Base-by-base conservation (phyloP, 208 protist genomes). In the Strigomonas culicis region DNA sequence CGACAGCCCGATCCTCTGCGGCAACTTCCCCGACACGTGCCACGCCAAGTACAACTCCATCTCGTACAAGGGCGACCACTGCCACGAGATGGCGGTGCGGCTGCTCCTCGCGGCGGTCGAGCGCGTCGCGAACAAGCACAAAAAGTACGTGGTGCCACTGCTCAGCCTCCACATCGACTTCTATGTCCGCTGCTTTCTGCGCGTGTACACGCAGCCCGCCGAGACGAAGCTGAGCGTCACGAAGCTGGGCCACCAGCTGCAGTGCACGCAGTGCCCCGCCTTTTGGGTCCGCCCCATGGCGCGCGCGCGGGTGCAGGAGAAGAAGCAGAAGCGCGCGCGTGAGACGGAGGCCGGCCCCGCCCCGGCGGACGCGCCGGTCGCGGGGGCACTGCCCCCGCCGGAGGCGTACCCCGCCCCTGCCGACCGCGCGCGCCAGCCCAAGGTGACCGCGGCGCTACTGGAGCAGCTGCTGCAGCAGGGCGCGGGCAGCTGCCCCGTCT, bases 171-270 rank as follows among this genome's bases (percentile, higher is more conserved):
- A 95, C 68, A 98, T 99, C 70, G 98, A 99, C 86, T 99, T 99
- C 64, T 99, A 99, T 74, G 88, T 99, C 8, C 93, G 99, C 46
- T 93, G 99, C 50, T 99, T 99, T 86, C 85, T 99, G 24, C 93
- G 98, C 49, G 95, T 99, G 19, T 96, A 97, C 77, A 97, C 84
- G 27, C 89, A 94, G 59, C 62, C 80, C 4, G 81, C 82, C 0
- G 90, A 97, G 68, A 86, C 82, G 43, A 99, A 99, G 87, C 80
- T 90, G 34, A 81, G 79, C 36, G 56, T 79, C 44, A 92, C 81
- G 51, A 97, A 98, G 77, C 63, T 96, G 41, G 79, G 83, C 13
- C 84, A 97, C 60, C 80, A 98, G 63, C 86, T 95, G 62, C 93
- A 99, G 81, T 99, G 98, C 86, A 86, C 75, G 11, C 84, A 90